Evolutionary conservation across 179 eudicot genomes (phyloP), one percentile per base, ranked within the genome.

Genomic region (Camellia oleifera): DNA sequence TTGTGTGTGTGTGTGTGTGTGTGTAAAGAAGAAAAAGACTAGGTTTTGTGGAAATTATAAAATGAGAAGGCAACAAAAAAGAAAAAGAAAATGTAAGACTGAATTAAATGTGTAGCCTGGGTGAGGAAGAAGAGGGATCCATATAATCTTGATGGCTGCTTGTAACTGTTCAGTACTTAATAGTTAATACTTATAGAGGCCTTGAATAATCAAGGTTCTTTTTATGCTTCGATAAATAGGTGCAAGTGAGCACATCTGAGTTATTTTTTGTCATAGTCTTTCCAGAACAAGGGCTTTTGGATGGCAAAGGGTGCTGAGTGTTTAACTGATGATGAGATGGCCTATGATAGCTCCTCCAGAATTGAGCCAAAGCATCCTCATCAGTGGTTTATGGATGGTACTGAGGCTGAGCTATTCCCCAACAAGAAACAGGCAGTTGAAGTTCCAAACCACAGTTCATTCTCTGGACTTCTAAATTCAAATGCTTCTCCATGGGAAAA

Each of bases 351-450:
- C 97, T 61, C 86, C 68, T 80, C 88, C 26, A 87, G 89, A 84
- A 73, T 84, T 6, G 90, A 92, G 78, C 85, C 89, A 10, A 94
- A 94, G 83, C 94, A 95, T 72, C 73, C 88, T 54, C 92, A 86
- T 69, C 94, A 84, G 75, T 94, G 97, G 92, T 90, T 87, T 78
- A 72, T 83, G 74, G 92, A 91, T 83, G 80, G 87, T 2, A 81
- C 84, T 57, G 97, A 90, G 80, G 84, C 84, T 18, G 92, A 87
- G 79, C 77, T 85, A 56, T 72, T 89, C 69, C 88, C 89, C 14
- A 91, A 79, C 86, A 94, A 94, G 86, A 94, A 89, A 79, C 98
- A 91, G 84, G 90, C 88, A 77, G 81, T 88, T 64, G 91, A 87
- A 76, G 78, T 87, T 79, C 80, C 85, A 48, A 76, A 78, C 81